phyloP scores from a whole-genome alignment of 805 yeast species.

The Pichia manshurica region DNA sequence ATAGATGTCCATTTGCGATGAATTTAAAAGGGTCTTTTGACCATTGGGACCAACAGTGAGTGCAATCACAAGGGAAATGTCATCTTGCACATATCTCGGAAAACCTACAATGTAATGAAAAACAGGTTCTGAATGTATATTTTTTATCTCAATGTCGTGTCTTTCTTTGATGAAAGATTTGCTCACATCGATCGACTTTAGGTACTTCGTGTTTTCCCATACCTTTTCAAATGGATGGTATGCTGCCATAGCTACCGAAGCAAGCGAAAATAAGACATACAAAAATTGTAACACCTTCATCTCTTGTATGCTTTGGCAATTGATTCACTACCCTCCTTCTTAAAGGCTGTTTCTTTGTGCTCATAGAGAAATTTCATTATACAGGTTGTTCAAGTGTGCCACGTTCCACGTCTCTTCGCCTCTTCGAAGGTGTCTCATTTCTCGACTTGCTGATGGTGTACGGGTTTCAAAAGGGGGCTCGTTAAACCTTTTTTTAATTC shows the following conservation, averaged over 20 bases:
- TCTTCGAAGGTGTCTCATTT: not conserved
- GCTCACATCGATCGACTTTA: slow-evolving; percentile 57
- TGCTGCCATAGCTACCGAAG: slow-evolving; percentile 5
- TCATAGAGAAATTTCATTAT: too few relatives aligned
- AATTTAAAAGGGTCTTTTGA: slow-evolving; percentile 19
- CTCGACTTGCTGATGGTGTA: not conserved
- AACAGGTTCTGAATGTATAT: slow-evolving; percentile 50
- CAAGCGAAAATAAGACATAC: not conserved
- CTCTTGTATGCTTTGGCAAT: too few relatives aligned
- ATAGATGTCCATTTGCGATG: slow-evolving; percentile 9
- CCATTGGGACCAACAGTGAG: slow-evolving; percentile 17
- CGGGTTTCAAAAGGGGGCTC: not conserved
- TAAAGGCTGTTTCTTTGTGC: too few relatives aligned
- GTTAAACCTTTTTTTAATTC: not conserved
- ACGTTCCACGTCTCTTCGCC: slow-evolving; percentile 1
- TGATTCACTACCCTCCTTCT: too few relatives aligned
- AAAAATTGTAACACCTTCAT: not conserved
- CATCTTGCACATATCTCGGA: slow-evolving; percentile 37
- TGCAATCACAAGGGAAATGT: slow-evolving; percentile 25
- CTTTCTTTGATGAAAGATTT: slow-evolving; percentile 63
- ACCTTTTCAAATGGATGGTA: slow-evolving; percentile 15
- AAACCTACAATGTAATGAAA: slow-evolving; percentile 53
- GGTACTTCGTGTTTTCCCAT: slow-evolving; percentile 56
- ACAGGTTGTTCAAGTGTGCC: too few relatives aligned
- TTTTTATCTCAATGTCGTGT: slow-evolving; percentile 48